phyloP scores from a whole-genome alignment of 2,329 filamentous ascomycete genomes.

The Verticillium zaregamsianum region DNA sequence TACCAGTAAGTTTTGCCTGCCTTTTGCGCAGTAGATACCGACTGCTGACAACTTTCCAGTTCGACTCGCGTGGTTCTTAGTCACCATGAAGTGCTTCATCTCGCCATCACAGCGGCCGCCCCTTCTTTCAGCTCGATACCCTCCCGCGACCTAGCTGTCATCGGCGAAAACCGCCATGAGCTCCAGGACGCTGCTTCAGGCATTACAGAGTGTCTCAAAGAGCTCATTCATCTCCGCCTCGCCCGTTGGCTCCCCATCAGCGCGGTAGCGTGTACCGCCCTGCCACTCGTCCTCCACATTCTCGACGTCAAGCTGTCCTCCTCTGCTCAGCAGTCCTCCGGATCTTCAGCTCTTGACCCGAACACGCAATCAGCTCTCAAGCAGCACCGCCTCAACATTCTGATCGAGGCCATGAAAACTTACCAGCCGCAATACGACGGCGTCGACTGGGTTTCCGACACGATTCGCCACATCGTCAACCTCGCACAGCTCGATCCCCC shows the following conservation, averaged over 20 bases:
- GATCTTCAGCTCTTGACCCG: slow-evolving; percentile 15
- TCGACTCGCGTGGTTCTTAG: slow-evolving; percentile 38
- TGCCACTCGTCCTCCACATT: slow-evolving; percentile 27
- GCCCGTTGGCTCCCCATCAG: slow-evolving; percentile 43
- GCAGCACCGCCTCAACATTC: slow-evolving; percentile 37
- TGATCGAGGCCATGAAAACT: slow-evolving; percentile 40
- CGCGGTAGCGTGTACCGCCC: slow-evolving; percentile 30
- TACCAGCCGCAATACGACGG: slow-evolving; percentile 42
- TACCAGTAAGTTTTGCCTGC: slow-evolving; percentile 37
- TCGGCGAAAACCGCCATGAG: slow-evolving; percentile 36
- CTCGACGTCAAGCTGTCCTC: slow-evolving; percentile 29
- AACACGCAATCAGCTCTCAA: slow-evolving; percentile 32
- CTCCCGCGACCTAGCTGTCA: slow-evolving; percentile 25
- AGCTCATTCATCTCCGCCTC: slow-evolving; percentile 39
- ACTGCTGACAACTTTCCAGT: slow-evolving; percentile 19
- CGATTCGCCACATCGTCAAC: slow-evolving; percentile 37
- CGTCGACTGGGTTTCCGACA: slow-evolving; percentile 39
- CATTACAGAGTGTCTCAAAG: slow-evolving; percentile 40
- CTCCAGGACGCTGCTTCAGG: slow-evolving; percentile 39
- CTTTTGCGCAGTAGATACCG: neutral
- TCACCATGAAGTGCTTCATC: slow-evolving; percentile 41
- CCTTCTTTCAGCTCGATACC: slow-evolving; percentile 24
- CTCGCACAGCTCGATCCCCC: slow-evolving; percentile 25
- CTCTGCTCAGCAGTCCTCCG: slow-evolving; percentile 1
- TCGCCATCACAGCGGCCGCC: slow-evolving; percentile 34